Evolutionary conservation across 148 eudicot species (phyloP), one percentile per base, ranked within the genome.

Genomic region (Salicornia ramosissima): DNA sequence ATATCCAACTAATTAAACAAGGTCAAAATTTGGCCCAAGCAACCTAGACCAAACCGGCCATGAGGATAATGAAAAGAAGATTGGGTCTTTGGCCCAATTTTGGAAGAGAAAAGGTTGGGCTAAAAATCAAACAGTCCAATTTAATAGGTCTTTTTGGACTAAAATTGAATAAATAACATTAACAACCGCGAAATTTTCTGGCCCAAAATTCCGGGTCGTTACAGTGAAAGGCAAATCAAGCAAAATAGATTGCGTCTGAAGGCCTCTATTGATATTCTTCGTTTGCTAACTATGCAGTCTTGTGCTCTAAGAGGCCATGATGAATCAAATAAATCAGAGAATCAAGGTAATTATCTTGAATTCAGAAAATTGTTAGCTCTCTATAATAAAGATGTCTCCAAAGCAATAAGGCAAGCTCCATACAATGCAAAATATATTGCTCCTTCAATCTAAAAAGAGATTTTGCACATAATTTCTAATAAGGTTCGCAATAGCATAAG

Each of bases 221-320:
- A n/a, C n/a, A 36, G 62, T 3, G 53, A 70, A 28, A 24, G 12
- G 16, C 30, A 46, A 60, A 71, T 71, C 33, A 62, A 49, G 15
- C 26, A 16, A 71, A 71, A 71, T 71, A 14, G 60, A 4, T 18
- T 71, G 5, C 75, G 51, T 1, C 51, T 71, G 0, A 43, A 39
- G 54, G 16, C 26, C 16, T 6, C 68, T 2, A 71, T 71, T 62
- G 34, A 50, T 39, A 7, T 51, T 6, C 7, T 62, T 0, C 13
- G 19, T 10, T 1, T 39, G 2, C 25, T 71, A 71, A 70, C 65
- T 28, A 12, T 70, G 4, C 68, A 71, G 50, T 1, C 75, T 14
- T 71, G 68, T 29, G 15, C 75, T 8, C 51, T 71, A 26, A 71
- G 75, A 36, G 75, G 75, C 26, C 60, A 71, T 34, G 50, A 71